Conservation (phyloP, 495 filamentous ascomycete species). For the Cercophora sp. region DNA sequence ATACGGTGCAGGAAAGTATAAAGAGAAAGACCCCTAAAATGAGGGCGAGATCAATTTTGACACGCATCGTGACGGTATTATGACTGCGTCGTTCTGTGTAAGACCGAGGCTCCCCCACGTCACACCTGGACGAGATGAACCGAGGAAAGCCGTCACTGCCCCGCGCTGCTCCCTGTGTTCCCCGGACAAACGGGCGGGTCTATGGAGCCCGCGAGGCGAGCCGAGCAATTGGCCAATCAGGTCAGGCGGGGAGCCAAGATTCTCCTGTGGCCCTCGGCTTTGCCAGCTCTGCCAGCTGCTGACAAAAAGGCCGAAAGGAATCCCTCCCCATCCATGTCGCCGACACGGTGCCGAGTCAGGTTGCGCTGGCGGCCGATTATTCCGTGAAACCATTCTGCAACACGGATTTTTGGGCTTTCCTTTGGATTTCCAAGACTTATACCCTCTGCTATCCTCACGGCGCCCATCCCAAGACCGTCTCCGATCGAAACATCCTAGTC, state of each 20-base stretch:
- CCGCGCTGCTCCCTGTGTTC: constrained; percentile 14
- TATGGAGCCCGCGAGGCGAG: not conserved
- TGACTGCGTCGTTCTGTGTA: not conserved
- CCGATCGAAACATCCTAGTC: too few relatives aligned
- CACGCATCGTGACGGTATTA: too few relatives aligned
- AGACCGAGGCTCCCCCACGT: constrained; percentile 3
- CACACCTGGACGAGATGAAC: constrained; percentile 20
- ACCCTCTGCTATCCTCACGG: too few relatives aligned
- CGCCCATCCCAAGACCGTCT: too few relatives aligned
- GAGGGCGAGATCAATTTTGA: too few relatives aligned
- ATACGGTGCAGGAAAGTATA: too few relatives aligned
- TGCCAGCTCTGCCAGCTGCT: not conserved
- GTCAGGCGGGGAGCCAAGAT: not conserved
- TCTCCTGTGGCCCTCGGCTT: not conserved
- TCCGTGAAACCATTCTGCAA: too few relatives aligned
- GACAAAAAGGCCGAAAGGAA: constrained; percentile 3
- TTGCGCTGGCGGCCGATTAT: not conserved
- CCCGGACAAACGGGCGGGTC: constrained; percentile 25
- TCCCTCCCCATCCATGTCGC: constrained; percentile 7
- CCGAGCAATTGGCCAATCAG: constrained; percentile 29
- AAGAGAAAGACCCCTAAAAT: not conserved
- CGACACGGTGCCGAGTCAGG: constrained; percentile 1
- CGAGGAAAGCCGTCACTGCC: constrained; percentile 35
- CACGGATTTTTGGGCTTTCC: too few relatives aligned
- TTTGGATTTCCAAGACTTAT: too few relatives aligned